These are phyloP conservation scores for Dianthus caryophyllus DNA, from an alignment of 148 eudicot genomes.

Conservation along the genomic window DNA sequence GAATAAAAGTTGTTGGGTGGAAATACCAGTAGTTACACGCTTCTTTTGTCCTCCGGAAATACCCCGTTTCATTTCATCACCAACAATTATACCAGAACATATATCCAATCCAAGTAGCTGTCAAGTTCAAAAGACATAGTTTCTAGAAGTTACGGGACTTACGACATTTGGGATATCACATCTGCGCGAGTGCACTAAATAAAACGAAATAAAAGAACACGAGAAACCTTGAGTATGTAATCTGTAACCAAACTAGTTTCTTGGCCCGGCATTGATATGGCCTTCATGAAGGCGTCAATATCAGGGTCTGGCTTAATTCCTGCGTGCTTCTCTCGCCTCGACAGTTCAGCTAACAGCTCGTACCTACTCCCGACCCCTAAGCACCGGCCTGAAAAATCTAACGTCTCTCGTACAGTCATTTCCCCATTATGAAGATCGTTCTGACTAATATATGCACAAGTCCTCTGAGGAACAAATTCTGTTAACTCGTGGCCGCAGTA, in stretches of 20 bases:
- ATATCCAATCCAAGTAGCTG: constrained; percentile 61
- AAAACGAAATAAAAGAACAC: neutral
- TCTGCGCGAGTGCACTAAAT: neutral
- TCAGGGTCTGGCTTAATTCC: constrained; percentile 70
- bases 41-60: constrained; percentile 94
- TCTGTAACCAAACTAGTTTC: constrained; percentile 55
- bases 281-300: constrained; percentile 78
- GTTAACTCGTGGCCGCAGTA: constrained; percentile 72
- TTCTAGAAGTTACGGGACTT: neutral
- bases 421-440: constrained; percentile 69
- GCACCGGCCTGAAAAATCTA: constrained; percentile 73
- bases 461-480: constrained; percentile 73
- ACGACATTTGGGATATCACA: neutral
- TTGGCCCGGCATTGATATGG: constrained; percentile 51
- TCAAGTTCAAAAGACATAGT: neutral
- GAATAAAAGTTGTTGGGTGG: neutral
- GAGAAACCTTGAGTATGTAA: constrained; percentile 69
- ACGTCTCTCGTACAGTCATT: constrained; percentile 82
- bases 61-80: constrained; percentile 83
- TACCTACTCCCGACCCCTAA: constrained; percentile 73
- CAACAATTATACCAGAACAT: constrained; percentile 66
- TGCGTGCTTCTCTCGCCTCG: constrained; percentile 57
- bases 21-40: constrained; percentile 75
- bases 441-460: constrained; percentile 73
- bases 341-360: constrained; percentile 44